Percentiles rank a stretch among this genome's conserved stretches.
Conservation (phyloP, 768 basidiomycete genomes). For the Serendipita sp. region DNA sequence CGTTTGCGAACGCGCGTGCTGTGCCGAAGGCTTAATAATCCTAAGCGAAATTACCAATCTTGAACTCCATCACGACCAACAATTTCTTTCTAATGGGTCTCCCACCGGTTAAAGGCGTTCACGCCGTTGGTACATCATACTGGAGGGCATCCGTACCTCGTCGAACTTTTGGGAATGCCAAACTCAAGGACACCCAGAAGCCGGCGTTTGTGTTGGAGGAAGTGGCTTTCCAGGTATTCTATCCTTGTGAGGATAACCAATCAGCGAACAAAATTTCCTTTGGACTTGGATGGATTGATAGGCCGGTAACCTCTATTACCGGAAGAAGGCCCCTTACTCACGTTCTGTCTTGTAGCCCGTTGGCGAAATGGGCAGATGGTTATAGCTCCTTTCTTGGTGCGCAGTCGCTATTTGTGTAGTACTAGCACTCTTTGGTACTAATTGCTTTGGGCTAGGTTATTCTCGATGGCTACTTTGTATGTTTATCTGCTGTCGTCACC, state of each 20-base stretch:
- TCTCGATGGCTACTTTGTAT: slow-evolving; percentile 14
- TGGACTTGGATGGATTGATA: slow-evolving; percentile 41
- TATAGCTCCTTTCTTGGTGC: slow-evolving; percentile 36
- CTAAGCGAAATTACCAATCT: no score
- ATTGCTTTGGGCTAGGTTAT: background rate
- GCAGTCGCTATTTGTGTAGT: background rate
- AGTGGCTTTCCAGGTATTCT: slow-evolving; percentile 48
- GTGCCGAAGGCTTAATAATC: no score
- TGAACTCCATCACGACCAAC: no score
- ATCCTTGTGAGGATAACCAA: slow-evolving; percentile 32
- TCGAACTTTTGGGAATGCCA: background rate
- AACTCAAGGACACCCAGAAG: slow-evolving; percentile 12
- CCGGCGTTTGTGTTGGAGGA: slow-evolving; percentile 43
- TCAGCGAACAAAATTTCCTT: slow-evolving; percentile 17
- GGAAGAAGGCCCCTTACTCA: background rate
- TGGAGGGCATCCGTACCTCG: background rate
- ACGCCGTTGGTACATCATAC: background rate
- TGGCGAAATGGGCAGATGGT: slow-evolving; percentile 34
- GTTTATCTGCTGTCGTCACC: background rate
- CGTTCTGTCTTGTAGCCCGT: slow-evolving; percentile 16
- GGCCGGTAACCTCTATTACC: slow-evolving; percentile 24
- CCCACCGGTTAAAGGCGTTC: background rate
- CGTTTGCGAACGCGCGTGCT: no score
- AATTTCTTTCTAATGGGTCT: background rate
- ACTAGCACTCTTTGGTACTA: background rate